Evolutionary conservation across 2,329 filamentous ascomycete genomes (phyloP).

Genomic region (Didymella keratinophila): DNA sequence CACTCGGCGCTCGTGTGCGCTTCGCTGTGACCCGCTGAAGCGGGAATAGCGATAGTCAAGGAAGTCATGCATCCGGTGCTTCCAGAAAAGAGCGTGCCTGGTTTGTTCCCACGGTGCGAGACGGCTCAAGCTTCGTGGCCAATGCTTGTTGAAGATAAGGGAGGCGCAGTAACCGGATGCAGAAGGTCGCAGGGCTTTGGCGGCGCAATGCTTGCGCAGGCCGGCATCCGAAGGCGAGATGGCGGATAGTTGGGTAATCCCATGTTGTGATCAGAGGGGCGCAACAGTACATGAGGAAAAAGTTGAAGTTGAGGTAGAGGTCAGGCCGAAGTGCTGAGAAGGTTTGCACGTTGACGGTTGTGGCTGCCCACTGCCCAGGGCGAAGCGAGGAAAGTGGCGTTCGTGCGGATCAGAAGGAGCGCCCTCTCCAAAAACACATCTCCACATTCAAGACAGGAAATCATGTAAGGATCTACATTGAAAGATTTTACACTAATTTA

Average conservation of each 20-base stretch:
- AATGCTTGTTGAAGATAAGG: conserved; percentile 36
- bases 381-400: neutral
- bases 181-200: conserved; percentile 26
- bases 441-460: neutral
- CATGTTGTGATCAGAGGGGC: neutral
- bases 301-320: neutral
- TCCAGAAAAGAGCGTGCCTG: conserved; percentile 5
- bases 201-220: conserved; percentile 1
- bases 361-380: conserved; percentile 4
- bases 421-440: neutral
- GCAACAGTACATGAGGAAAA: neutral
- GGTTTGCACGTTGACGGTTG: conserved; percentile 7
- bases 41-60: conserved; percentile 9
- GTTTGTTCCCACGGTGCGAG: neutral
- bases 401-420: neutral
- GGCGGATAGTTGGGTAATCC: neutral
- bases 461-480: neutral
- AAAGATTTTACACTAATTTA: neutral
- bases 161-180: conserved; percentile 25
- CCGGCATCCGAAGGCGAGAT: conserved; percentile 2
- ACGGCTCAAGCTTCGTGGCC: conserved; percentile 32
- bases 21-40: conserved; percentile 1
- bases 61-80: neutral
- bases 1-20: neutral
- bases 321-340: conserved; percentile 1